phyloP scores from a whole-genome alignment of 2,329 filamentous ascomycete species.

The Aspergillus quadricinctus region DNA sequence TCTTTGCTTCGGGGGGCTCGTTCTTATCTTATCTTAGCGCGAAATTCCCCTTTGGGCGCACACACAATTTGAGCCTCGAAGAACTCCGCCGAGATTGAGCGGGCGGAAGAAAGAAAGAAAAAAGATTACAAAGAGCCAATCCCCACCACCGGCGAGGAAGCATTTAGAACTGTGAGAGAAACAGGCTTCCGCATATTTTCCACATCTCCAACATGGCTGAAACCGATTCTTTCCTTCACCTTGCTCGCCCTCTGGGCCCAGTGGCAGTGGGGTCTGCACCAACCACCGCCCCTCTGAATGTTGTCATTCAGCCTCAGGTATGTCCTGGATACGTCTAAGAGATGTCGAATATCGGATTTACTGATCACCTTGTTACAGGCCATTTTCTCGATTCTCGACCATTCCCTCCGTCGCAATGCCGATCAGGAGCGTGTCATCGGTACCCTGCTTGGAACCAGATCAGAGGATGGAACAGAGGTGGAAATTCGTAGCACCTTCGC shows the following conservation, averaged over 20 bases:
- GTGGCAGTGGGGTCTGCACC: slow-evolving; percentile 72
- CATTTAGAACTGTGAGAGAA: slow-evolving; percentile 23
- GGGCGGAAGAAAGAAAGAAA: slow-evolving; percentile 27
- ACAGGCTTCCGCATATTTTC: slow-evolving; percentile 12
- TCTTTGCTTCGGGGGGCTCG: slow-evolving; percentile 7
- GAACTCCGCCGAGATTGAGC: slow-evolving; percentile 17
- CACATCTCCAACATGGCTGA: slow-evolving; percentile 68
- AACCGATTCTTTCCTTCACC: slow-evolving; percentile 85
- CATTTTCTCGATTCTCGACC: slow-evolving; percentile 70
- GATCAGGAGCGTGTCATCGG: slow-evolving; percentile 96
- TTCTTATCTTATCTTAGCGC: slow-evolving; percentile 47
- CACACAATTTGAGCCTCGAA: slow-evolving; percentile 38
- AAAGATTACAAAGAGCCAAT: slow-evolving; percentile 20
- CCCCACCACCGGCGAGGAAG: slow-evolving; percentile 29
- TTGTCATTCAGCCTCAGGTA: slow-evolving; percentile 95
- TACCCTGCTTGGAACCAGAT: slow-evolving; percentile 85
- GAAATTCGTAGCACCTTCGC: slow-evolving; percentile 96
- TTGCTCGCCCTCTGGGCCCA: slow-evolving; percentile 85
- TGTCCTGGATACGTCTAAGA: slow-evolving; percentile 21
- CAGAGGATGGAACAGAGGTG: slow-evolving; percentile 94
- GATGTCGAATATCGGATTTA: slow-evolving; percentile 3
- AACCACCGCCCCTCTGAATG: slow-evolving; percentile 84
- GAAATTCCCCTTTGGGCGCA: slow-evolving; percentile 38
- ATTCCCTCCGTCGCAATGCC: slow-evolving; percentile 84
- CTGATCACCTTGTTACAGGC: slow-evolving; percentile 41